These are phyloP conservation scores for Neoboletus brunneissimus DNA, from an alignment of 768 basidiomycete species.

Conservation along the genomic window DNA sequence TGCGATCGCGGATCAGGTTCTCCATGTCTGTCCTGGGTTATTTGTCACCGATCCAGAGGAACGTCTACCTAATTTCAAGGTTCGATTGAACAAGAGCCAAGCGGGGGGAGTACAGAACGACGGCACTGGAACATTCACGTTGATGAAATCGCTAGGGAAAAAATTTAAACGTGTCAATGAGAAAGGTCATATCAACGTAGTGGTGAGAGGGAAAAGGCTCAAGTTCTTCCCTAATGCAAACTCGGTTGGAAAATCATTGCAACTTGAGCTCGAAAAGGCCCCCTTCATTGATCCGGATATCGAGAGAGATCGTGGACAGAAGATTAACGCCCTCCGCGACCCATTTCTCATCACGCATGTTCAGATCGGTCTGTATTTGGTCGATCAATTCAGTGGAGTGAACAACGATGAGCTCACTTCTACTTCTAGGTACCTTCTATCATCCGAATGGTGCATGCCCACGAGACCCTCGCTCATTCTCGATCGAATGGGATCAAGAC, in stretches of 20 bases:
- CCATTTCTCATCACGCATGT: slow-evolving; percentile 56
- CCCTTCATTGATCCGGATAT: slow-evolving; percentile 54
- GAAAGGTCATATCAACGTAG: slow-evolving; percentile 38
- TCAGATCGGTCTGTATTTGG: slow-evolving; percentile 59
- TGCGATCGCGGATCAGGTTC: slow-evolving; percentile 44
- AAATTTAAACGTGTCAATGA: slow-evolving; percentile 47
- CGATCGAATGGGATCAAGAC: slow-evolving; percentile 64
- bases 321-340: slow-evolving; percentile 41
- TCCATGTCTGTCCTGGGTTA: slow-evolving; percentile 43
- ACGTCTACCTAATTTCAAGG: slow-evolving; percentile 55
- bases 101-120: slow-evolving; percentile 56
- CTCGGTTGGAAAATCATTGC: slow-evolving; percentile 11
- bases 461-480: slow-evolving; percentile 51
- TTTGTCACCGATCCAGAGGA: slow-evolving; percentile 26
- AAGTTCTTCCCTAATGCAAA: slow-evolving; percentile 18
- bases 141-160: slow-evolving; percentile 33
- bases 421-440: slow-evolving; percentile 27
- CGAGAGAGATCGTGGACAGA: slow-evolving; percentile 48
- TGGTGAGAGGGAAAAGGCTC: slow-evolving; percentile 42
- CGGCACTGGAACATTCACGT: slow-evolving; percentile 42
- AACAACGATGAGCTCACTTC: background rate
- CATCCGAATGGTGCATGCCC: slow-evolving; percentile 21
- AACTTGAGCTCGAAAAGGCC: slow-evolving; percentile 48
- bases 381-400: background rate
- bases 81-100: slow-evolving; percentile 49